Evolutionary conservation across 805 yeast genomes (phyloP).

Genomic region (Candida endomychidarum): DNA sequence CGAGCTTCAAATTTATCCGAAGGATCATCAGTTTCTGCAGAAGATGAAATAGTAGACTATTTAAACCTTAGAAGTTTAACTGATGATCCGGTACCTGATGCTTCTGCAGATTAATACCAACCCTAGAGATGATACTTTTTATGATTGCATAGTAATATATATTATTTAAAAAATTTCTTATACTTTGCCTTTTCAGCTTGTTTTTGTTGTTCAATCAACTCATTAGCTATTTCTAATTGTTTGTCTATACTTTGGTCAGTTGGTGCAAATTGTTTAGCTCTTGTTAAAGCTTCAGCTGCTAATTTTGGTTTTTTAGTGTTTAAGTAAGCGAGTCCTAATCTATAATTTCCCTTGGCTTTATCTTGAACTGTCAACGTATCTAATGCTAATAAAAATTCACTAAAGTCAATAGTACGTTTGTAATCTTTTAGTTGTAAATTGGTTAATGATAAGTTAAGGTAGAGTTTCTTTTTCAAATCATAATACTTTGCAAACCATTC

Average conservation of each 20-base stretch:
- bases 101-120: constrained; percentile 6
- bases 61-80: constrained; percentile 28
- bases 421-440: constrained; percentile 50
- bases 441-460: constrained; percentile 59
- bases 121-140: constrained; percentile 4
- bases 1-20: constrained; percentile 40
- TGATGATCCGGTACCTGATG: constrained; percentile 16
- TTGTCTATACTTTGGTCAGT: constrained; percentile 48
- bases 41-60: constrained; percentile 24
- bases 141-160: constrained; percentile 8
- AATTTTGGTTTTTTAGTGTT: constrained; percentile 47
- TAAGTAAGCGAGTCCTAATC: constrained; percentile 51
- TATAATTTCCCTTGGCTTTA: constrained; percentile 56
- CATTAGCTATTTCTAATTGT: constrained; percentile 45
- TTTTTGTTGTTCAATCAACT: constrained; percentile 41
- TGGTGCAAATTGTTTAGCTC: constrained; percentile 46
- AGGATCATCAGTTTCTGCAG: constrained; percentile 40
- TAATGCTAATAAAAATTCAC: constrained; percentile 56
- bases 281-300: constrained; percentile 47
- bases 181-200: constrained; percentile 53
- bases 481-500: constrained; percentile 50
- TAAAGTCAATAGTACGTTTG: constrained; percentile 51
- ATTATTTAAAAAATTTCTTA: constrained; percentile 57
- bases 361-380: constrained; percentile 37
- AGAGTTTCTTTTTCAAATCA: constrained; percentile 52